These are phyloP conservation scores for Exserohilum rostratum DNA, from an alignment of 2,329 filamentous ascomycete genomes.

Conservation along the genomic window DNA sequence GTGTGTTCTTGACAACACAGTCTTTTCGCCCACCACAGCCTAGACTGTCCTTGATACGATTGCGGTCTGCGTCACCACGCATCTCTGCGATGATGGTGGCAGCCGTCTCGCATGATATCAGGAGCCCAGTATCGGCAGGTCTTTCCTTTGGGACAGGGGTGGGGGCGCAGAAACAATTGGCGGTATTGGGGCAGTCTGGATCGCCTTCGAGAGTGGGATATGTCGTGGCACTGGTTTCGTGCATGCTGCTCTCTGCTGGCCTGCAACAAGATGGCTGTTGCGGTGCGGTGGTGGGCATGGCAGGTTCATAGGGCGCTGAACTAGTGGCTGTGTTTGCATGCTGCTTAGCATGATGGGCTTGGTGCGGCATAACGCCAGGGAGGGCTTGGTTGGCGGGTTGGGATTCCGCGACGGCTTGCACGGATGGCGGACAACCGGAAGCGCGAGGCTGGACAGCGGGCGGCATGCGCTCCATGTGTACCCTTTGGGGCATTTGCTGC, in stretches of 20 bases:
- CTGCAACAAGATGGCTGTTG: not conserved
- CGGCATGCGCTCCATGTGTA: not conserved
- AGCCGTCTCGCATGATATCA: slow-evolving; percentile 38
- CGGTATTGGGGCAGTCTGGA: slow-evolving; percentile 20
- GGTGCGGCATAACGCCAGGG: not conserved
- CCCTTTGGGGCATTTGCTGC: not conserved
- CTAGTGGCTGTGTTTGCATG: not conserved
- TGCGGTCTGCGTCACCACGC: slow-evolving; percentile 31
- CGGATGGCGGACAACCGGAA: no score
- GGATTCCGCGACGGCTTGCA: not conserved
- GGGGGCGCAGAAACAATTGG: slow-evolving; percentile 31
- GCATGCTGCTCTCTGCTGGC: not conserved
- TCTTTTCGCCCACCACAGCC: slow-evolving; percentile 22
- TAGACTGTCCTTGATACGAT: slow-evolving; percentile 25
- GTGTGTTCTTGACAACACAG: slow-evolving; percentile 33
- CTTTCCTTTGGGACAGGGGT: slow-evolving; percentile 1
- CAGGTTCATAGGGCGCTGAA: not conserved
- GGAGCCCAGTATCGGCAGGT: slow-evolving; percentile 10
- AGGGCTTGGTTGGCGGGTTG: not conserved
- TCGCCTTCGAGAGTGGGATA: slow-evolving; percentile 9
- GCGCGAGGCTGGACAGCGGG: not conserved
- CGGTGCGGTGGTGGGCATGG: not conserved
- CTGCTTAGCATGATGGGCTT: not conserved
- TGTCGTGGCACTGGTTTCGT: not conserved
- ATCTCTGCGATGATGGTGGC: slow-evolving; percentile 37